Percentiles rank a stretch among this genome's conserved stretches.
phyloP scores from a whole-genome alignment of 2,329 filamentous ascomycete genomes.

The Xylariaceae sp. region DNA sequence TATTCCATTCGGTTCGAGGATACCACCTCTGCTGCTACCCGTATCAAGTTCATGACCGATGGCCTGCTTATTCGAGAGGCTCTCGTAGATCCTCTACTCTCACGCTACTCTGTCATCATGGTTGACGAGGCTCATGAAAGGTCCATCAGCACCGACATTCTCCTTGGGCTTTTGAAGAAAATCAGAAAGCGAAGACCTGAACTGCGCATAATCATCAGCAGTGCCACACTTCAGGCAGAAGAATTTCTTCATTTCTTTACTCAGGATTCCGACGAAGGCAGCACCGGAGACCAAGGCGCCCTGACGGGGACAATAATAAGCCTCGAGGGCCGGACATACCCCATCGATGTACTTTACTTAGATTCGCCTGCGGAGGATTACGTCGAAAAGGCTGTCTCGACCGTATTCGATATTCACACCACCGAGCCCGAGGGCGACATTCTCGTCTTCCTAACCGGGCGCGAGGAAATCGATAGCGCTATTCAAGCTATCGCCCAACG shows the following conservation, averaged over 20 bases:
- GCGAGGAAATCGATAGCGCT: conserved; percentile 85
- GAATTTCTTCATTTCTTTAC: conserved; percentile 79
- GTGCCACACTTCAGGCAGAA: conserved; percentile 88
- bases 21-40: conserved; percentile 78
- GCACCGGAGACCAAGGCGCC: conserved; percentile 15
- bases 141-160: conserved; percentile 86
- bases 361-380: conserved; percentile 81
- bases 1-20: conserved; percentile 94
- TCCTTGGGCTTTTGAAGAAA: conserved; percentile 88
- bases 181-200: conserved; percentile 78
- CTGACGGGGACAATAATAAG: conserved; percentile 65
- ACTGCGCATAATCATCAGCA: conserved; percentile 84
- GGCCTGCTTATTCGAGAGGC: conserved; percentile 88
- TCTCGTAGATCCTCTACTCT: conserved; percentile 85
- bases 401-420: conserved; percentile 83
- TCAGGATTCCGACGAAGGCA: conserved; percentile 25
- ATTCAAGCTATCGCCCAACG: conserved; percentile 78
- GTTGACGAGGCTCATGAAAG: conserved; percentile 96
- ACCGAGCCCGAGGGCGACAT: conserved; percentile 82
- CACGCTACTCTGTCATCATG: conserved; percentile 93
- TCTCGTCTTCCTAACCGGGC: conserved; percentile 84
- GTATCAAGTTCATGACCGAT: conserved; percentile 94
- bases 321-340: conserved; percentile 82
- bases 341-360: conserved; percentile 82
- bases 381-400: conserved; percentile 75